phyloP scores from a whole-genome alignment of 129 eudicot genomes.

The Artemisia tridentata region DNA sequence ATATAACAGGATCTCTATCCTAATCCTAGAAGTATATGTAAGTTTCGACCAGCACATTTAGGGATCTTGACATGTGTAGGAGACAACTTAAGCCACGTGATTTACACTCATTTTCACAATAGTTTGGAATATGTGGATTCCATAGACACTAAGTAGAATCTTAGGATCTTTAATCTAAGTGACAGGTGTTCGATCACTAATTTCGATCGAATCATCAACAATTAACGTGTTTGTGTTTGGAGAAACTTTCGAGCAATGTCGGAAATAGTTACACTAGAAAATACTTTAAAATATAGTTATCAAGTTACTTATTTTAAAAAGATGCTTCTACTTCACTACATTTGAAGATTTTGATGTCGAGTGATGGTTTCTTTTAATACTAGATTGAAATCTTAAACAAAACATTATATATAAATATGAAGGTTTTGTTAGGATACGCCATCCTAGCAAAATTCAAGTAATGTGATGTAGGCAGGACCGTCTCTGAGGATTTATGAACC shows the following conservation, averaged over 20 bases:
- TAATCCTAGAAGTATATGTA: too few species aligned
- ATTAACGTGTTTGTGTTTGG: slow-evolving; percentile 16
- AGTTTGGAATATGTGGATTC: slow-evolving; percentile 21
- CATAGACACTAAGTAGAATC: slow-evolving; percentile 18
- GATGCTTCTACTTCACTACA: background rate
- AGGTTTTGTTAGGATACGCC: too few species aligned
- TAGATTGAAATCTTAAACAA: too few species aligned
- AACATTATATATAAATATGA: too few species aligned
- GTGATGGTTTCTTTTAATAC: too few species aligned
- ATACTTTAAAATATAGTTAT: background rate
- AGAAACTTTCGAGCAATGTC: background rate
- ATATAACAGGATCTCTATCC: too few species aligned
- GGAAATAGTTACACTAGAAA: background rate
- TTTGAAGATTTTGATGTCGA: background rate
- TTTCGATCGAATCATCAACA: slow-evolving; percentile 9
- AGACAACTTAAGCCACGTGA: slow-evolving; percentile 14
- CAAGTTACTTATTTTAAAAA: background rate
- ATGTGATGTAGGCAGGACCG: too few species aligned
- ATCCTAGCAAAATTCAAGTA: too few species aligned
- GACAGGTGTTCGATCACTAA: slow-evolving; percentile 10
- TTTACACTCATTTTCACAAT: background rate
- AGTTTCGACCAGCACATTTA: background rate
- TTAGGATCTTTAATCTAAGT: slow-evolving; percentile 1
- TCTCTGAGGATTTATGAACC: too few species aligned
- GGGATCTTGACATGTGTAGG: slow-evolving; percentile 25